phyloP scores from a whole-genome alignment of 352 stramenopile species.

The Blastocystis sp. region DNA sequence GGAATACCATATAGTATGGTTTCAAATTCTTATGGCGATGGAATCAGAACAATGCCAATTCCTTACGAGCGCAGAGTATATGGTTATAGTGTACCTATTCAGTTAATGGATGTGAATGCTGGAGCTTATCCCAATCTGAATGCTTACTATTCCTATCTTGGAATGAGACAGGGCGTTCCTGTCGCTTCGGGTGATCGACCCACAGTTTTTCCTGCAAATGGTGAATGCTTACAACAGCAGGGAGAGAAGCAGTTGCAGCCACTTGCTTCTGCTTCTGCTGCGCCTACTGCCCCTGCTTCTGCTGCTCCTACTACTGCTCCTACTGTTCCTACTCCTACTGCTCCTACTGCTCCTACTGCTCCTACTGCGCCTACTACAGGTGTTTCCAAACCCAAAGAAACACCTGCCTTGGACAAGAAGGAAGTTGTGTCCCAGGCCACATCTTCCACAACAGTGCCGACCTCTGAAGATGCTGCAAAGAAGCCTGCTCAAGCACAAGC shows the following conservation, averaged over 20 bases:
- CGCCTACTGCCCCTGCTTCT: not conserved
- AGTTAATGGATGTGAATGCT: slow-evolving; percentile 11
- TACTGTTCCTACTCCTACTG: not conserved
- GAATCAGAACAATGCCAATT: slow-evolving; percentile 19
- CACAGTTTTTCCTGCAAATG: not conserved
- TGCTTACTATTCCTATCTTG: not conserved
- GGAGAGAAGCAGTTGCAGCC: not conserved
- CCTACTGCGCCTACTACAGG: no score
- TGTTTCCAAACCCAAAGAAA: not conserved
- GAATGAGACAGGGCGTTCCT: not conserved
- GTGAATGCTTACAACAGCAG: not conserved
- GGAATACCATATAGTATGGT: slow-evolving; percentile 34
- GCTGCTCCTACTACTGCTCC: not conserved
- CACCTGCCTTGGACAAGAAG: not conserved
- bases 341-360: not conserved
- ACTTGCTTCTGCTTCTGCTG: not conserved
- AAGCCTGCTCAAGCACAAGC: no score
- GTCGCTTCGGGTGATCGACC: not conserved
- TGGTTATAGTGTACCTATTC: slow-evolving; percentile 4
- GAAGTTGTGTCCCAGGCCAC: no score
- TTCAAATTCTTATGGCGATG: slow-evolving; percentile 42
- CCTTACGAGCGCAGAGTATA: slow-evolving; percentile 22
- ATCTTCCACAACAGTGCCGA: no score
- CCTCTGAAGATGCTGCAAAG: no score
- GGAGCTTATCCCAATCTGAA: not conserved